These are phyloP conservation scores for Theileria sp. DNA, from an alignment of 169 alveolate genomes.

Conservation along the genomic window DNA sequence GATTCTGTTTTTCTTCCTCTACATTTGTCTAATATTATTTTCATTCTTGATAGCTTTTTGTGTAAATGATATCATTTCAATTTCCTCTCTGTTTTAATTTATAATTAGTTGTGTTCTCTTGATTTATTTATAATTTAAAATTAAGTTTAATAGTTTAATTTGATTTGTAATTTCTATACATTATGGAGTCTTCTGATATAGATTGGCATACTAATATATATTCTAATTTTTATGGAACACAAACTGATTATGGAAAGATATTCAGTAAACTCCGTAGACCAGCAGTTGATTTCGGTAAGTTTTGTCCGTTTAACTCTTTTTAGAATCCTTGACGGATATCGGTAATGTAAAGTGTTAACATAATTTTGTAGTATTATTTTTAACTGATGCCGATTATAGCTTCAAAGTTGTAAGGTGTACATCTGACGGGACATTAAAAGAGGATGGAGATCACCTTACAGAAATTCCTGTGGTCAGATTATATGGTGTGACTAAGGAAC, in stretches of 20 bases:
- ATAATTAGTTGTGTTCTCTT: neutral
- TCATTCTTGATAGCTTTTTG: neutral
- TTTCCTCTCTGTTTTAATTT: neutral
- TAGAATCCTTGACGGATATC: slow-evolving; percentile 10
- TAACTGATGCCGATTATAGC: slow-evolving; percentile 65
- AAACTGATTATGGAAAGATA: slow-evolving; percentile 7
- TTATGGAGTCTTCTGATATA: neutral
- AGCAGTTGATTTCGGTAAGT: slow-evolving; percentile 10
- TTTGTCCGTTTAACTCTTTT: neutral
- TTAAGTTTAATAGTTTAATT: too few relatives aligned
- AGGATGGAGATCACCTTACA: neutral
- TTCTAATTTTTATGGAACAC: slow-evolving; percentile 21
- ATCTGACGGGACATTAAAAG: neutral
- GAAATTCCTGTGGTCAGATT: slow-evolving; percentile 66
- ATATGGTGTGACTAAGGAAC: slow-evolving; percentile 66
- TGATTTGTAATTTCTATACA: neutral
- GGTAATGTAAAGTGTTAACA: neutral
- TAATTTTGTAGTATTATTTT: slow-evolving; percentile 34
- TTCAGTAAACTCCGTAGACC: slow-evolving; percentile 20
- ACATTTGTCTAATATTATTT: too few relatives aligned
- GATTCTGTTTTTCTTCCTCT: neutral
- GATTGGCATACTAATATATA: neutral
- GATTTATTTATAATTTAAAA: neutral
- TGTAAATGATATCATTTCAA: neutral
- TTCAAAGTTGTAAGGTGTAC: slow-evolving; percentile 2